phyloP scores from a whole-genome alignment of 1,284 basidiomycete species.

The Pseudozyma hubeiensis region DNA sequence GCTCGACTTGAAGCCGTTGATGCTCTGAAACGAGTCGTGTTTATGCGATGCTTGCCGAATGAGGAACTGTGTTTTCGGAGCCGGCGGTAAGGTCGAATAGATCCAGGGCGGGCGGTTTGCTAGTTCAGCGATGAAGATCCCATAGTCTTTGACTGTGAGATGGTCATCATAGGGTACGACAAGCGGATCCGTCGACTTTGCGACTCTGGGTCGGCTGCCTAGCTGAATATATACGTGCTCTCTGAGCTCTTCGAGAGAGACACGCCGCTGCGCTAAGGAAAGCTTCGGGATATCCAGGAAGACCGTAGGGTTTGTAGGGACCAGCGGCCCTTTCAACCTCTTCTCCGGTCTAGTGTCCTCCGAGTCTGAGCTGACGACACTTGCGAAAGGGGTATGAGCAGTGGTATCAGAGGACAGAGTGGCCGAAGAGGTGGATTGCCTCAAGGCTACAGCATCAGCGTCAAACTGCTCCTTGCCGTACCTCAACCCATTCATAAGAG shows the following conservation, averaged over 20 bases:
- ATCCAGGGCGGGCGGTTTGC: background rate
- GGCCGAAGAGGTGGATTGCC: background rate
- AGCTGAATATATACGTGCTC: background rate
- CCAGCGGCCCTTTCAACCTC: background rate
- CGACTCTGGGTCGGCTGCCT: background rate
- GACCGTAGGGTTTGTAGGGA: background rate
- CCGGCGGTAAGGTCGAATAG: background rate
- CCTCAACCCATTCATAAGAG: background rate
- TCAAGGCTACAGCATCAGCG: background rate
- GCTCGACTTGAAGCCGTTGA: constrained; percentile 4
- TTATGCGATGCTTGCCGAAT: constrained; percentile 1
- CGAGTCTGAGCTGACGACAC: no score
- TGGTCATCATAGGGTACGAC: background rate
- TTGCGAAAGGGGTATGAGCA: no score
- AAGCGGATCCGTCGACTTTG: background rate
- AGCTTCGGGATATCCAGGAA: background rate
- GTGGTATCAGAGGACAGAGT: no score
- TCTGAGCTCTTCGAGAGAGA: background rate
- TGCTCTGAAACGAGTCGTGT: background rate
- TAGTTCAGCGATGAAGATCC: background rate
- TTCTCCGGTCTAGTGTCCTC: no score
- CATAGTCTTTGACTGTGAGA: background rate
- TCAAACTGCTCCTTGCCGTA: background rate
- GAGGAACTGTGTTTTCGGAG: constrained; percentile 2
- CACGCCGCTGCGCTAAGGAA: background rate